Evolutionary conservation across 1,139 yeast genomes (phyloP).

Genomic region (Candida glucosophila): DNA sequence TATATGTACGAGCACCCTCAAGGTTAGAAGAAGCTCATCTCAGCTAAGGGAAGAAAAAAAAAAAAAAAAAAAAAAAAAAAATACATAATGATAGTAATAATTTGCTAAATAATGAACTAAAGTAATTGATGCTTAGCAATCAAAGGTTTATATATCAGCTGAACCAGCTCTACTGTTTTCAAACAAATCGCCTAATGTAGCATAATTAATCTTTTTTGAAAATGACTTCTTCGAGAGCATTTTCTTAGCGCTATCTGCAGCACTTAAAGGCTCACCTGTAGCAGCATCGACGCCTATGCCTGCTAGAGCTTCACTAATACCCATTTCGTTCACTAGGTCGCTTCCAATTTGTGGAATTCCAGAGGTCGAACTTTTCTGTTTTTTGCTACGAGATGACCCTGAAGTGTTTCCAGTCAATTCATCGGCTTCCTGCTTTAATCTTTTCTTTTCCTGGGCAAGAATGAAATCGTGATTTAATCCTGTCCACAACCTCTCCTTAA

Average conservation of each 20-base stretch:
- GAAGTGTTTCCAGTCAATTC: conserved; percentile 67
- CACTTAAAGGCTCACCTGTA: conserved; percentile 40
- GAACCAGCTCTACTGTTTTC: conserved; percentile 5
- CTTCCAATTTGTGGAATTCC: conserved; percentile 8
- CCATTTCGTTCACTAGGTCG: conserved; percentile 19
- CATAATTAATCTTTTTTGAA: conserved; percentile 83
- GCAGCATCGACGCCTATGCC: conserved; percentile 32
- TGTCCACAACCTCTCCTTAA: conserved; percentile 81
- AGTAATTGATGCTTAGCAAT: not conserved
- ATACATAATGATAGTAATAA: not conserved
- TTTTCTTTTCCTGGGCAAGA: conserved; percentile 75
- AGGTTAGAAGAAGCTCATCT: conserved; percentile 4
- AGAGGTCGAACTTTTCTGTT: conserved; percentile 13
- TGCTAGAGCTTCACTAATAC: conserved; percentile 30
- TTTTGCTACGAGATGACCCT: conserved; percentile 32
- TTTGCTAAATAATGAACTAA: not conserved
- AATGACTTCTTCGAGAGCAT: conserved; percentile 64
- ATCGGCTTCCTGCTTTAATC: conserved; percentile 83
- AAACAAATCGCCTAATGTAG: conserved; percentile 62
- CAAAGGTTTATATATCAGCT: conserved; percentile 3
- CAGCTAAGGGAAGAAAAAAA: conserved; percentile 6
- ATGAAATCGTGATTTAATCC: conserved; percentile 81
- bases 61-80: conserved; percentile 3
- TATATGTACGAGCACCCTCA: not conserved
- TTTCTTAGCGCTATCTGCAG: conserved; percentile 68